Evolutionary conservation across 2,329 filamentous ascomycete genomes (phyloP).

Genomic region (Hymenoscyphus salicellus): DNA sequence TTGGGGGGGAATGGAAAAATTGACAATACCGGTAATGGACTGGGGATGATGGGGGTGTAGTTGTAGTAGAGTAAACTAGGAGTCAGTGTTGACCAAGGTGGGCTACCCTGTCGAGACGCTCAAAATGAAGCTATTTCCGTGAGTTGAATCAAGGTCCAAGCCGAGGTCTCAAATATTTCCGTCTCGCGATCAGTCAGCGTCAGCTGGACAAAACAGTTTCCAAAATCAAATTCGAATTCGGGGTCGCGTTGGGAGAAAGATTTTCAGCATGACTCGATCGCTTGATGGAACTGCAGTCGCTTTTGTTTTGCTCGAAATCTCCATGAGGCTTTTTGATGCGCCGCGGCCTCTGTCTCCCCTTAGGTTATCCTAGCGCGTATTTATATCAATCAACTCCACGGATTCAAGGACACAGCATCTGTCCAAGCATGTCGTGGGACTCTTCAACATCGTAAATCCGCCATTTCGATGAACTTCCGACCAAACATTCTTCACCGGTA

Average conservation of each 20-base stretch:
- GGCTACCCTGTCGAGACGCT: background rate
- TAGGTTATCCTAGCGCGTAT: background rate
- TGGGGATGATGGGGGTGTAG: background rate
- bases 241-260: background rate
- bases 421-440: no score
- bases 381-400: background rate
- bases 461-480: no score
- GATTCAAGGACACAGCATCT: background rate
- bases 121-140: background rate
- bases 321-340: background rate
- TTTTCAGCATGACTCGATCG: background rate
- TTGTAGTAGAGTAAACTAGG: background rate
- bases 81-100: background rate
- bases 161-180: conserved; percentile 2
- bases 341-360: background rate
- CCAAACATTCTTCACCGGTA: no score
- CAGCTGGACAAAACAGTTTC: background rate
- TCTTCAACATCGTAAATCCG: no score
- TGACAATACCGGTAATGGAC: background rate
- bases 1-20: background rate
- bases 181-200: background rate
- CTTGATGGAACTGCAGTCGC: background rate
- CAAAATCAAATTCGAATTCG: background rate
- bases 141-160: background rate
- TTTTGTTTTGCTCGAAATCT: background rate